These are phyloP conservation scores for Pythium vanterpoolii DNA, from an alignment of 352 stramenopile genomes.

Conservation along the genomic window DNA sequence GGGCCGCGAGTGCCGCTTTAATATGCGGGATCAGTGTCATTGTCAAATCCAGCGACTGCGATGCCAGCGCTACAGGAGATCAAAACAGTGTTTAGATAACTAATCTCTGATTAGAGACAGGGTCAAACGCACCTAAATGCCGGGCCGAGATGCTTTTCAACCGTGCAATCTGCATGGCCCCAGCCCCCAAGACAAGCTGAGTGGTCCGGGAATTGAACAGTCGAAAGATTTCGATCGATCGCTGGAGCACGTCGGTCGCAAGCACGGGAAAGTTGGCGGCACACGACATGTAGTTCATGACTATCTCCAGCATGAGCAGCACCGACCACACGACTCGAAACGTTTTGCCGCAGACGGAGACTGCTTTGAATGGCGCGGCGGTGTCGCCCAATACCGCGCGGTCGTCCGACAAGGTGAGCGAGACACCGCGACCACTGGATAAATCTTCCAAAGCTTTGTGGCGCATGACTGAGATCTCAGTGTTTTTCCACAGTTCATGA, in stretches of 20 bases:
- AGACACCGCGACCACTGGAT: constrained; percentile 87
- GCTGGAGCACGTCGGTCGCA: constrained; percentile 92
- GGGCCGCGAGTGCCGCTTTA: constrained; percentile 92
- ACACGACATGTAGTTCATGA: constrained; percentile 94
- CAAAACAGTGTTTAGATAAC: neutral
- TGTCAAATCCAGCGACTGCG: constrained; percentile 93
- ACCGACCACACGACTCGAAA: constrained; percentile 96
- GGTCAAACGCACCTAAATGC: constrained; percentile 73
- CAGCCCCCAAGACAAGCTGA: constrained; percentile 94
- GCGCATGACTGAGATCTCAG: constrained; percentile 86
- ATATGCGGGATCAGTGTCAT: constrained; percentile 94
- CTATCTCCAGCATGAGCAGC: constrained; percentile 93
- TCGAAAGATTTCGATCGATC: constrained; percentile 90
- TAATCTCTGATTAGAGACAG: neutral
- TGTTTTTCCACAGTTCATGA: constrained; percentile 94
- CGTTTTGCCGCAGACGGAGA: constrained; percentile 89
- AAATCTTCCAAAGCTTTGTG: constrained; percentile 90
- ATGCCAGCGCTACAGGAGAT: constrained; percentile 83
- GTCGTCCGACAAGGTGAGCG: constrained; percentile 68
- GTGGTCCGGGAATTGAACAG: constrained; percentile 96
- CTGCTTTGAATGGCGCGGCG: constrained; percentile 68
- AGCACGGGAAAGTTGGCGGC: constrained; percentile 93
- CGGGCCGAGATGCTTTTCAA: constrained; percentile 96
- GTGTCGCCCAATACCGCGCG: constrained; percentile 60
- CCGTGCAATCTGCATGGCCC: constrained; percentile 94